A percentile compares a stretch with the other conserved stretches of the same genome.
Conservation (phyloP, 495 filamentous ascomycete species). For the Lentithecium fluviatile region DNA sequence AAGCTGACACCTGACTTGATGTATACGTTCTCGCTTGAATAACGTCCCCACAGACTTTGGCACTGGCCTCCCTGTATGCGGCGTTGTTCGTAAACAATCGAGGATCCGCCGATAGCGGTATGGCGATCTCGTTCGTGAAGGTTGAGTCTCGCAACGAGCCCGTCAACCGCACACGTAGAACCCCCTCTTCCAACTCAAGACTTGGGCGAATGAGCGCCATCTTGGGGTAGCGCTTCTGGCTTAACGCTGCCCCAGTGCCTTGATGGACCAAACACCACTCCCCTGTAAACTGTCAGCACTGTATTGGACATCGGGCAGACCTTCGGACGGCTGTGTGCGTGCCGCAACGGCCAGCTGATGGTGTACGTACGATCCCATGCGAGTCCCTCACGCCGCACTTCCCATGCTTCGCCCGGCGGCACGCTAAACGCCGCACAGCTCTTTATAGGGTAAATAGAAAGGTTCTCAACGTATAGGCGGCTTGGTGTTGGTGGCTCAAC, state of each 20-base stretch:
- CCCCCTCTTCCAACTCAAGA: conserved; percentile 62
- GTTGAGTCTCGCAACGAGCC: conserved; percentile 28
- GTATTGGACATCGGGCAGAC: no score
- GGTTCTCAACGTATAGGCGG: conserved; percentile 41
- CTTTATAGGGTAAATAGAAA: conserved; percentile 72
- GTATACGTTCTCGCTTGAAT: conserved; percentile 68
- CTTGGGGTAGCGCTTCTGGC: conserved; percentile 75
- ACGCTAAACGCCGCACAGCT: conserved; percentile 79
- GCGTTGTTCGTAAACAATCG: conserved; percentile 46
- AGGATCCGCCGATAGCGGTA: conserved; percentile 64
- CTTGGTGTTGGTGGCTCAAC: conserved; percentile 36
- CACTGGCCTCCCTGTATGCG: conserved; percentile 44
- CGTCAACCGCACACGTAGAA: conserved; percentile 50
- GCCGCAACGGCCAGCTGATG: no score
- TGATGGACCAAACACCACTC: conserved; percentile 92
- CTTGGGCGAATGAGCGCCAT: conserved; percentile 77
- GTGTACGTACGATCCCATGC: conserved; percentile 64
- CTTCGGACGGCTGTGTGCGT: no score
- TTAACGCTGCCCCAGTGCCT: conserved; percentile 73
- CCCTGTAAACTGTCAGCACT: conserved; percentile 35
- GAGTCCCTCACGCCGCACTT: conserved; percentile 72
- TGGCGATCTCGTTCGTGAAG: conserved; percentile 50
- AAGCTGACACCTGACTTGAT: conserved; percentile 60
- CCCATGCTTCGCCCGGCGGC: conserved; percentile 64
- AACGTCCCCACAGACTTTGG: conserved; percentile 76